Conservation (phyloP, 768 basidiomycete species). For the Hericium coralloides region DNA sequence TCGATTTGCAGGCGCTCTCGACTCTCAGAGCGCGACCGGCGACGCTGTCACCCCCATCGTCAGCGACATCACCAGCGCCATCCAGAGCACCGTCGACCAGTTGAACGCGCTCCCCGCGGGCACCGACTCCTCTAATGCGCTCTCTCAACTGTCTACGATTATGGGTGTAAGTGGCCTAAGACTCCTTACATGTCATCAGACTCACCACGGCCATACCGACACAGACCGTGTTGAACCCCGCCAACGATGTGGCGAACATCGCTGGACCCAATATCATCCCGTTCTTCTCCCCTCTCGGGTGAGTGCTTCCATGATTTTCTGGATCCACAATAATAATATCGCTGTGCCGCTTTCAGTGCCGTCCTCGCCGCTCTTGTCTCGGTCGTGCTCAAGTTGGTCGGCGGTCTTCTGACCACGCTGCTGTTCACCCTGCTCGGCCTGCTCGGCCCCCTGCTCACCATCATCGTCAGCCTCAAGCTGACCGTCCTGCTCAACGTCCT, state of each 20-base stretch:
- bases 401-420: neutral
- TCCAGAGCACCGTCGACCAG: neutral
- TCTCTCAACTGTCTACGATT: neutral
- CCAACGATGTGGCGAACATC: neutral
- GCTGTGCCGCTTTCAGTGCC: neutral
- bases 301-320: neutral
- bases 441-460: neutral
- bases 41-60: neutral
- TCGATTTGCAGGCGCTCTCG: neutral
- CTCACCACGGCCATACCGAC: neutral
- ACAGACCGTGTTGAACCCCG: neutral
- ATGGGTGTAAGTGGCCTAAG: neutral
- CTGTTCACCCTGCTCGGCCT: neutral
- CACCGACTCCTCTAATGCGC: neutral
- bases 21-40: neutral
- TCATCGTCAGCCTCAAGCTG: neutral
- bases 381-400: neutral
- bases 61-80: neutral
- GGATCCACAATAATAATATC: no score
- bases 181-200: neutral
- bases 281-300: conserved; percentile 1
- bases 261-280: neutral
- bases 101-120: neutral
- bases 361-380: neutral
- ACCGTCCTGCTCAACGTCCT: neutral